These are phyloP conservation scores for Laguncularia racemosa DNA, from an alignment of 345 rosid species.

Conservation along the genomic window DNA sequence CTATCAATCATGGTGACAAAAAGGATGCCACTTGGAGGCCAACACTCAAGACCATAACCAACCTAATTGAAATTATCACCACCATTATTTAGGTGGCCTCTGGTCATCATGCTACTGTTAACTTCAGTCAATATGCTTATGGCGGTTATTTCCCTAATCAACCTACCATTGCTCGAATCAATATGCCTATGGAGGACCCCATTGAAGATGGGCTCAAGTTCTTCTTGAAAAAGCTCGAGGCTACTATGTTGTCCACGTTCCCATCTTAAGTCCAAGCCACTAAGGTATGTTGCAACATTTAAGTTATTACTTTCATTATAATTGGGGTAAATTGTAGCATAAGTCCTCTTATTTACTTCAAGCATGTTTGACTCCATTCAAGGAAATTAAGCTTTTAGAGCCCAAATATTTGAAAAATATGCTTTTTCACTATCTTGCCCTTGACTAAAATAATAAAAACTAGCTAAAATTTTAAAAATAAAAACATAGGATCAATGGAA, in stretches of 20 bases:
- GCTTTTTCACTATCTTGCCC: no score
- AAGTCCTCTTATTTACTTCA: no score
- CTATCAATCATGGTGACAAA: slow-evolving; percentile 39
- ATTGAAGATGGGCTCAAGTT: slow-evolving; percentile 21
- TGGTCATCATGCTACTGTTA: slow-evolving; percentile 42
- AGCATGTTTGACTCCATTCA: no score
- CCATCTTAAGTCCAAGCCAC: slow-evolving; percentile 48
- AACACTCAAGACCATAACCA: slow-evolving; percentile 15
- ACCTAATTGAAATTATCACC: slow-evolving; percentile 30
- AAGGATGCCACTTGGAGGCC: slow-evolving; percentile 54
- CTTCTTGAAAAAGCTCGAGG: slow-evolving; percentile 34
- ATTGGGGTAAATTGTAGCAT: no score
- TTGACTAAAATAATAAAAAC: no score
- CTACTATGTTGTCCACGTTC: slow-evolving; percentile 21
- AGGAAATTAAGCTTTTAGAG: no score
- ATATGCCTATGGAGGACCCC: slow-evolving; percentile 40
- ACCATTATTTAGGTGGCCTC: slow-evolving; percentile 34
- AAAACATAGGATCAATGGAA: no score
- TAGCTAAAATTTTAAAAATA: no score
- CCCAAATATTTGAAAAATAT: no score
- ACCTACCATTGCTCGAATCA: slow-evolving; percentile 20
- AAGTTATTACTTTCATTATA: no score
- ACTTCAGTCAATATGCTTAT: slow-evolving; percentile 29
- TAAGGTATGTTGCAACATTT: background rate
- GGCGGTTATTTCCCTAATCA: slow-evolving; percentile 34